Evolutionary conservation across 2,329 filamentous ascomycete genomes (phyloP), one percentile per base, ranked within the genome.

Genomic region (Ophiocordyceps polyrhachis-furcata): DNA sequence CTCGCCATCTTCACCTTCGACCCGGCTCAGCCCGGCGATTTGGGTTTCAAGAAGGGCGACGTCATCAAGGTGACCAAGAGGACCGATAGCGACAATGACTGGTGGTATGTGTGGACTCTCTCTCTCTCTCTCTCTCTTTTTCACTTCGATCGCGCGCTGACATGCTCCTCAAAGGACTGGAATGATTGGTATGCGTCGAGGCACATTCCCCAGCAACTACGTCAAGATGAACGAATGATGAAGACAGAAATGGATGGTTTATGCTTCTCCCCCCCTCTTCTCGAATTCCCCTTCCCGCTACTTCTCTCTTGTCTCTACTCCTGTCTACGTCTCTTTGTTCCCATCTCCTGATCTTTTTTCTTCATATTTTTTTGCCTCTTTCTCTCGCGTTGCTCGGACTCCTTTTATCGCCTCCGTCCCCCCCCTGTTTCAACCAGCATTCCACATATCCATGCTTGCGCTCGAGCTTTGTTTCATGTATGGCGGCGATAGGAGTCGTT

Each of bases 21-120:
- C 50, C 81, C 87, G 0, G 89, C 94, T 55, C 88, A 95, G 61
- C 79, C 86, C 0, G 89, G 89, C 5, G 89, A 98, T 59, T 61
- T 96, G 46, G 85, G 81, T 0, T 98, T 98, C 65, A 94, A 93
- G 68, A 98, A 98, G 70, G 91, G 91, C 19, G 91, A 98, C 28
- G 63, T 96, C 46, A 95, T 98, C 51, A 95, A 87, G 1, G 87
- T 98, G 47, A 61, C 93, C 46, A 95, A 98, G 69, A 83, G 83
- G 62, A 96, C 89, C 5, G 85, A 96, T 5, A 95, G 83, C 53
- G 83, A 85, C 47, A 88, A 87, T 46, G 89, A 96, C 61, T 96
- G 89, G 89, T 96, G 89, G 78, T 82, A 70, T 53, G 76, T 73
- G 47, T 42, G 6, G 6, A 7, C 15, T 43, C 41, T 23, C 15